Conservation (phyloP, 495 filamentous ascomycete species). For the Hypoxylon trugodes region DNA sequence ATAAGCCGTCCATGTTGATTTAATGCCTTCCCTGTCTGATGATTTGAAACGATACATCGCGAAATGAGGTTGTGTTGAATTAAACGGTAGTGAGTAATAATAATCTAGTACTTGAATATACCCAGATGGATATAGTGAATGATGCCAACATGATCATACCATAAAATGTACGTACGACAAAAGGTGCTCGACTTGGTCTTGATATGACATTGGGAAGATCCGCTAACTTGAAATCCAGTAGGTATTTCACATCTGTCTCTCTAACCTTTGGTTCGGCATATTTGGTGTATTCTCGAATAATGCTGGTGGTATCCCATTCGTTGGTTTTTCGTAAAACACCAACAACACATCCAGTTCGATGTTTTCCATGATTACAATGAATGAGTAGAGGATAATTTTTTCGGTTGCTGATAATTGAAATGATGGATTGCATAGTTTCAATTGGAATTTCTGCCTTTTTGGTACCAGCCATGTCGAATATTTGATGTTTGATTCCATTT, state of each 20-base stretch:
- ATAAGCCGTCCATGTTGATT: background rate
- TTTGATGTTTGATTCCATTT: slow-evolving; percentile 70
- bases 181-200: background rate
- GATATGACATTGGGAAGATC: slow-evolving; percentile 18
- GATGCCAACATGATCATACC: slow-evolving; percentile 31
- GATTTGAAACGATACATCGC: background rate
- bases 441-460: slow-evolving; percentile 73
- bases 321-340: slow-evolving; percentile 72
- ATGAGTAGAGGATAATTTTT: slow-evolving; percentile 79
- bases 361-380: slow-evolving; percentile 92
- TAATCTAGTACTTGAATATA: slow-evolving; percentile 19
- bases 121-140: slow-evolving; percentile 29
- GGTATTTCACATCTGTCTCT: slow-evolving; percentile 61
- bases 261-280: slow-evolving; percentile 72
- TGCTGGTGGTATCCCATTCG: slow-evolving; percentile 64
- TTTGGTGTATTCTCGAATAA: slow-evolving; percentile 71
- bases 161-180: slow-evolving; percentile 18
- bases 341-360: slow-evolving; percentile 84
- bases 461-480: slow-evolving; percentile 78
- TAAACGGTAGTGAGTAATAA: slow-evolving; percentile 11
- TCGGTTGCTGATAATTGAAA: slow-evolving; percentile 69
- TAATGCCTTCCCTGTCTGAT: background rate
- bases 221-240: slow-evolving; percentile 50
- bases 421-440: slow-evolving; percentile 67
- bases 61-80: background rate